Base-by-base conservation (phyloP, 108 stramenopile genomes). In the Pseudonitzschia delicatissima region DNA sequence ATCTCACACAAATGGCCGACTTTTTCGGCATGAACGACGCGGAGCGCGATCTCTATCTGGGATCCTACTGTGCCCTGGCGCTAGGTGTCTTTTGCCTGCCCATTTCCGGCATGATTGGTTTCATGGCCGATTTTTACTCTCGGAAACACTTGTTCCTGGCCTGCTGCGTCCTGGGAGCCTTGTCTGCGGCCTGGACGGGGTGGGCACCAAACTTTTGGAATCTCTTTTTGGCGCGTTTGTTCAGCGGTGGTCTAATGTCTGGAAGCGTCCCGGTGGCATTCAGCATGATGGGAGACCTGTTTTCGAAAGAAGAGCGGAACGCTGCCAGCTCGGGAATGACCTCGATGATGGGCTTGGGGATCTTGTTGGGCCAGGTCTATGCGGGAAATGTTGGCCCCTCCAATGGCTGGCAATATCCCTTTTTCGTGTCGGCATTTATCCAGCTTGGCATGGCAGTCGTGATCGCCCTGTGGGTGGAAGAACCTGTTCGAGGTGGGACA, bases 271-370 rank as follows among this genome's bases (percentile, higher is more conserved):
- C 84, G 17, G 82, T 88, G 18, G 84, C 82, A 32, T 88, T 88
- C 73, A 76, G 73, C n/a, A 45, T 88, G 33, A 47, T 88, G 69
- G 84, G 84, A 18, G 87, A 88, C 66, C 72, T 82, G 60, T 88
- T 88, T 77, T 68, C 69, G 5, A 64, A 67, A 12, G 72, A 83
- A 53, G 84, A 88, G 52, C 77, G 87, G 39, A 88, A 88, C 65
- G 84, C 84, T 5, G 84, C 87, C 31, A 78, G 77, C 18, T 68
- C 66, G 5, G 87, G 84, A 23, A 71, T 88, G 58, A 88, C 87
- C 9, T 82, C 84, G 60, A 83, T 83, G 81, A 88, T 88, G 87
- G 87, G 87, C 40, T 36, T 83, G 17, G 87, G 87, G 7, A 85
- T 88, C 17, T 59, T 85, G 3, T 26, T 76, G 21, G 87, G 87